phyloP scores from a whole-genome alignment of 2,329 filamentous ascomycete genomes.

The Niveomyces coronatus region DNA sequence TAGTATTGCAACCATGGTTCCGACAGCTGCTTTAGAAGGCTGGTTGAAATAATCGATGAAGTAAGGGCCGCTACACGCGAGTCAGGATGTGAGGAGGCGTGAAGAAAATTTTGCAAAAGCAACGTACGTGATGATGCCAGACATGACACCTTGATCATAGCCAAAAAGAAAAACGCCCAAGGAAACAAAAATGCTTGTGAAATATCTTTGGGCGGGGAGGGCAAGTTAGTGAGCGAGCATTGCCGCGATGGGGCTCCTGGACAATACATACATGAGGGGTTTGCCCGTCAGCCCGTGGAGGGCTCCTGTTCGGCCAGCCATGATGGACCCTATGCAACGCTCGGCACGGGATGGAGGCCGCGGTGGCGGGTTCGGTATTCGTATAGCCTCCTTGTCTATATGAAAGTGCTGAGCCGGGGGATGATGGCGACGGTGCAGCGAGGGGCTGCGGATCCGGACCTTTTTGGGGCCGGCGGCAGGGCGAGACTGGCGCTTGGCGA shows the following conservation, averaged over 20 bases:
- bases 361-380: slow-evolving; percentile 59
- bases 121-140: slow-evolving; percentile 56
- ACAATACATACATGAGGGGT: slow-evolving; percentile 63
- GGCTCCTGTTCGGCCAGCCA: slow-evolving; percentile 68
- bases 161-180: slow-evolving; percentile 82
- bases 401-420: slow-evolving; percentile 30
- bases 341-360: slow-evolving; percentile 55
- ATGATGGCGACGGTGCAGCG: slow-evolving; percentile 27
- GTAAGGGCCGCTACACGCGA: slow-evolving; percentile 58
- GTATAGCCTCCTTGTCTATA: slow-evolving; percentile 66
- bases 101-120: slow-evolving; percentile 15
- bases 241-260: slow-evolving; percentile 12
- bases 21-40: slow-evolving; percentile 76
- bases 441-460: slow-evolving; percentile 55
- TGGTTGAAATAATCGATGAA: slow-evolving; percentile 92
- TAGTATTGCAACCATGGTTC: slow-evolving; percentile 95
- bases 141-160: slow-evolving; percentile 88
- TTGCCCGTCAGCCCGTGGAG: slow-evolving; percentile 93
- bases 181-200: slow-evolving; percentile 85
- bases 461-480: slow-evolving; percentile 36
- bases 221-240: slow-evolving; percentile 12
- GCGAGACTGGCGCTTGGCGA: slow-evolving; percentile 33
- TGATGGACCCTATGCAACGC: slow-evolving; percentile 68
- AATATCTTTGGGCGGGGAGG: slow-evolving; percentile 58
- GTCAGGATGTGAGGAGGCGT: too few species aligned